Conservation (phyloP, 2,329 filamentous ascomycete species). For the Lasiodiplodia hormozganensis region DNA sequence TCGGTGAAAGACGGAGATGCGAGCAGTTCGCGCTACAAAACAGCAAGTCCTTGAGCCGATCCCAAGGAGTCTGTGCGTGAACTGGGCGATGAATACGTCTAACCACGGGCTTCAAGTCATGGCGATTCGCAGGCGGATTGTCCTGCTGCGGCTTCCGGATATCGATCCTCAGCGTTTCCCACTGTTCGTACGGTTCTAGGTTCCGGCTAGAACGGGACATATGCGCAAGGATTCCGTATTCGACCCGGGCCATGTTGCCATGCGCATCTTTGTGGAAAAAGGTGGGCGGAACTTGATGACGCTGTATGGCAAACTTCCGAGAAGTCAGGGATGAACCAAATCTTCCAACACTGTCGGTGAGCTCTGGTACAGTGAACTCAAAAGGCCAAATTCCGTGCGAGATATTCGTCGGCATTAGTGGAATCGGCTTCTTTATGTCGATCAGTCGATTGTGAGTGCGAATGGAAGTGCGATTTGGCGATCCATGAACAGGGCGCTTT, state of each 20-base stretch:
- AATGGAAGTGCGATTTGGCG: neutral
- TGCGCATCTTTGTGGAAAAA: slow-evolving; percentile 36
- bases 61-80: too few relatives aligned
- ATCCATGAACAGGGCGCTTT: slow-evolving; percentile 17
- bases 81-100: neutral
- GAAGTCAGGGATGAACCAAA: slow-evolving; percentile 34
- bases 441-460: neutral
- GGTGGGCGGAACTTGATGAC: slow-evolving; percentile 30
- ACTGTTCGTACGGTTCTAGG: neutral
- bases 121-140: slow-evolving; percentile 33
- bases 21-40: too few relatives aligned
- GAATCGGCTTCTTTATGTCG: neutral
- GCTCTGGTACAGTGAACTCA: slow-evolving; percentile 44
- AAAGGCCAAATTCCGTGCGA: slow-evolving; percentile 43
- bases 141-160: slow-evolving; percentile 36
- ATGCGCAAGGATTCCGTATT: slow-evolving; percentile 34
- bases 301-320: slow-evolving; percentile 37
- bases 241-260: slow-evolving; percentile 40
- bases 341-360: slow-evolving; percentile 37
- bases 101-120: slow-evolving; percentile 33
- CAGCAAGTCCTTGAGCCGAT: neutral
- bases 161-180: slow-evolving; percentile 36
- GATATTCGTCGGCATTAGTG: slow-evolving; percentile 30
- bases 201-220: slow-evolving; percentile 28
- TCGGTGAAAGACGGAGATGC: neutral